phyloP scores from a whole-genome alignment of 2,329 filamentous ascomycete species.

The Scedosporium apiospermum region DNA sequence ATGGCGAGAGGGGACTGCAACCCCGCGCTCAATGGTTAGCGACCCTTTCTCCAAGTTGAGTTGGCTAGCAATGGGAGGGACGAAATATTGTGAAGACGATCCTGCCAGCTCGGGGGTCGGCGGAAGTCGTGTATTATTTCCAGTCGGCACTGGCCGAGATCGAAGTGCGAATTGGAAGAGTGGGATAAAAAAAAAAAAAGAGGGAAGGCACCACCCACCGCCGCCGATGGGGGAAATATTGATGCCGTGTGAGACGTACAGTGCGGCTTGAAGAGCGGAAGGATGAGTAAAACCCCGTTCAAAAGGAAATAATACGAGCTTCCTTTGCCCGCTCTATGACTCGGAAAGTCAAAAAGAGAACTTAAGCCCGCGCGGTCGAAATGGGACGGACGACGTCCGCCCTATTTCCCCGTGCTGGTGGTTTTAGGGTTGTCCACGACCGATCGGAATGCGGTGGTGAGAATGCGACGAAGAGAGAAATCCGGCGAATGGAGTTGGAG shows the following conservation, averaged over 20 bases:
- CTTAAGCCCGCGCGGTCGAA: constrained; percentile 2
- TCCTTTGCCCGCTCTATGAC: background rate
- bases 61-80: background rate
- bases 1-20: background rate
- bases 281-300: background rate
- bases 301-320: background rate
- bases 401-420: constrained; percentile 6
- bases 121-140: background rate
- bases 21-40: background rate
- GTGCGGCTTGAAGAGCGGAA: background rate
- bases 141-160: background rate
- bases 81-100: background rate
- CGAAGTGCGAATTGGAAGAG: background rate
- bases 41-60: background rate
- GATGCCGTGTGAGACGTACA: background rate
- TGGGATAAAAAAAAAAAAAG: constrained; percentile 1
- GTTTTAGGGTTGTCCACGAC: background rate
- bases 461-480: background rate
- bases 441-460: constrained; percentile 1
- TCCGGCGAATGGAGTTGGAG: no score
- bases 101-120: background rate
- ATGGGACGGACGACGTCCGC: constrained; percentile 7
- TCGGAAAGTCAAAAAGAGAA: background rate
- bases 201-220: background rate
- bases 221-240: background rate